Conservation (phyloP, 345 rosid species). For the Eucalyptus curtisii region DNA sequence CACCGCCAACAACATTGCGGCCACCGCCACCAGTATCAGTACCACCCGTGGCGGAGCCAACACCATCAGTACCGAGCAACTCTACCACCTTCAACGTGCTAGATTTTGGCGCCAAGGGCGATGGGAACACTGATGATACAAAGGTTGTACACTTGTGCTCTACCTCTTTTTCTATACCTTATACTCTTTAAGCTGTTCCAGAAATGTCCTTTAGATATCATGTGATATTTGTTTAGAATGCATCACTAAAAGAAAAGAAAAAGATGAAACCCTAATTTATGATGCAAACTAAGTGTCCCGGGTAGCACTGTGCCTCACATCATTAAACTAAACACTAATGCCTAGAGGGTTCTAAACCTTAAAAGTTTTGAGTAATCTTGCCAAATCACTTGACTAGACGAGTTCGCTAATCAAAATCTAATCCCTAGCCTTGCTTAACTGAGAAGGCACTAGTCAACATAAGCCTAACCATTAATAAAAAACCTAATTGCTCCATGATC, state of each 20-base stretch:
- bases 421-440: background rate
- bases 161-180: background rate
- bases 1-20: background rate
- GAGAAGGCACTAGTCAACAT: background rate
- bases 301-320: background rate
- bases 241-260: accelerated
- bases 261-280: background rate
- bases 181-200: background rate
- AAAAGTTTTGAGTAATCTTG: background rate
- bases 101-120: background rate
- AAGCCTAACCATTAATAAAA: background rate
- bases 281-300: background rate
- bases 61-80: background rate
- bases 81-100: background rate
- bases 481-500: background rate
- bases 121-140: background rate
- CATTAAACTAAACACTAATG: background rate
- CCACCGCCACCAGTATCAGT: background rate
- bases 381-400: background rate
- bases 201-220: background rate
- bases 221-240: background rate
- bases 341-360: background rate
- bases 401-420: background rate
- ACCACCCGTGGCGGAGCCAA: background rate
- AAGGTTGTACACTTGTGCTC: background rate